Evolutionary conservation across 2,329 filamentous ascomycete genomes (phyloP).

Genomic region (Aureobasidium sp.): DNA sequence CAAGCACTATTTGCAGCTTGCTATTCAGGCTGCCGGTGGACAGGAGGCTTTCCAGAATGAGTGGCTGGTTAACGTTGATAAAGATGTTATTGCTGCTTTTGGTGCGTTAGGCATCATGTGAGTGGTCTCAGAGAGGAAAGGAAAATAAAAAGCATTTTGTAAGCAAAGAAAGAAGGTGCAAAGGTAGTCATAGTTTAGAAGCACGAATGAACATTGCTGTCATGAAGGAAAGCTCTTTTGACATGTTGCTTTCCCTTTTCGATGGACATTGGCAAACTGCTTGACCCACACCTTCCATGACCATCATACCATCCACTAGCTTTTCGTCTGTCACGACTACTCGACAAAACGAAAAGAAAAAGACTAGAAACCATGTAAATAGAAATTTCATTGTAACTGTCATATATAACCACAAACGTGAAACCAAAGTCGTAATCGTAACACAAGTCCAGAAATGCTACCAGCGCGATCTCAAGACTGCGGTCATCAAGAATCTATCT

Average conservation of each 20-base stretch:
- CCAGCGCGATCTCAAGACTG: background rate
- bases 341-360: background rate
- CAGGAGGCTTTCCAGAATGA: slow-evolving; percentile 57
- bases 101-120: slow-evolving; percentile 29
- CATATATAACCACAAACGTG: background rate
- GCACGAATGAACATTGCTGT: background rate
- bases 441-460: background rate
- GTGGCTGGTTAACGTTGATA: slow-evolving; percentile 68
- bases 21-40: slow-evolving; percentile 53
- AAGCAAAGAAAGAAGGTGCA: background rate
- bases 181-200: background rate
- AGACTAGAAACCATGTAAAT: background rate
- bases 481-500: background rate
- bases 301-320: too few species aligned
- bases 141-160: background rate
- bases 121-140: background rate
- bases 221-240: background rate
- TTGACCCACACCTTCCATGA: too few species aligned
- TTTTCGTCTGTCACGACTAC: too few species aligned
- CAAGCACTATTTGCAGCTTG: slow-evolving; percentile 49
- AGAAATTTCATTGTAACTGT: background rate
- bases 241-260: background rate
- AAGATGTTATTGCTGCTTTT: slow-evolving; percentile 61
- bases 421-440: background rate
- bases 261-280: background rate